phyloP scores from a whole-genome alignment of 139 green algal species.

The Chlamydomonas sp. region DNA sequence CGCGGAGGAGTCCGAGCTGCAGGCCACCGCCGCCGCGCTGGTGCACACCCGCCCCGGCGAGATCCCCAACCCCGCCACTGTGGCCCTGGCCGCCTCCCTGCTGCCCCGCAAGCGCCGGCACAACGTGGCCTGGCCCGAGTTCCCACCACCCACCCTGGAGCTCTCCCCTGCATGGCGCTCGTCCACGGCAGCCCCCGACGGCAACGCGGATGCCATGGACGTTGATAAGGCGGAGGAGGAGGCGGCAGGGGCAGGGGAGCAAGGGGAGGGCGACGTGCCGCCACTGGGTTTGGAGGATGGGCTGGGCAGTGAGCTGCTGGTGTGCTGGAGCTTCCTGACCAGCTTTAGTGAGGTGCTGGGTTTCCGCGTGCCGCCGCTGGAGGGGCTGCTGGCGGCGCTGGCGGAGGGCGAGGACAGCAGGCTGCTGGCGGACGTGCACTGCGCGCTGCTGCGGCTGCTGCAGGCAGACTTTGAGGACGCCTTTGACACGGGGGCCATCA shows the following conservation, averaged over 20 bases:
- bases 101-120: constrained; percentile 30
- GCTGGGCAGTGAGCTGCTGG: constrained; percentile 69
- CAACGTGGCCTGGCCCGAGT: constrained; percentile 65
- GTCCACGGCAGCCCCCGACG: neutral
- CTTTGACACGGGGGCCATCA: neutral
- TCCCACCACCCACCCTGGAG: constrained; percentile 71
- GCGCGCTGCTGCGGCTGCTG: constrained; percentile 76
- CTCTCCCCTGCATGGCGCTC: constrained; percentile 62
- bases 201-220: neutral
- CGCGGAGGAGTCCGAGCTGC: constrained; percentile 29
- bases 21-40: neutral
- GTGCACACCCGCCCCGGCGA: neutral
- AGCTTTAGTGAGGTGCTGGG: constrained; percentile 80
- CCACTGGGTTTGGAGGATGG: neutral
- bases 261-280: neutral
- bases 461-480: constrained; percentile 56
- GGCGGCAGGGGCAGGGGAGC: neutral
- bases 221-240: neutral
- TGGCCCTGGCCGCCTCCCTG: constrained; percentile 2
- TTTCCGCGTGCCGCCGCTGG: constrained; percentile 60
- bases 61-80: constrained; percentile 9
- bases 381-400: constrained; percentile 68
- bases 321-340: constrained; percentile 76
- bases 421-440: constrained; percentile 78
- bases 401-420: constrained; percentile 51